phyloP scores from a whole-genome alignment of 2,329 filamentous ascomycete genomes.

The Clonostachys rosea region DNA sequence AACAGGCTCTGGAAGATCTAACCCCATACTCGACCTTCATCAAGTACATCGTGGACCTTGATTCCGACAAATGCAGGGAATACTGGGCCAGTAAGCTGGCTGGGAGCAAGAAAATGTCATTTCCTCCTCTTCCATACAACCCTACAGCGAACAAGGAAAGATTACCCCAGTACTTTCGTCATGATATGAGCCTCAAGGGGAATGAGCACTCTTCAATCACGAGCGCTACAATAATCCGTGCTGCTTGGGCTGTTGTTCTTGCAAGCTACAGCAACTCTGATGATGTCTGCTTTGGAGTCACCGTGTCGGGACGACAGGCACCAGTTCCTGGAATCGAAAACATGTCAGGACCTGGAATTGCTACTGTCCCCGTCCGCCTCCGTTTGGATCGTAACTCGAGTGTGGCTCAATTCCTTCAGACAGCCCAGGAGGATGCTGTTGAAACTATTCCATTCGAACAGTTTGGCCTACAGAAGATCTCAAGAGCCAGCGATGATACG shows the following conservation, averaged over 20 bases:
- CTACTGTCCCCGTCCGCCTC: background rate
- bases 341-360: background rate
- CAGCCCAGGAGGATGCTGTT: slow-evolving; percentile 13
- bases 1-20: background rate
- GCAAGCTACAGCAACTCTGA: background rate
- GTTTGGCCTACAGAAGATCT: slow-evolving; percentile 4
- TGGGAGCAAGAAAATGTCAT: background rate
- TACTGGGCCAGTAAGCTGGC: background rate
- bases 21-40: background rate
- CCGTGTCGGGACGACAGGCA: background rate
- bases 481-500: slow-evolving; percentile 2
- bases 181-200: background rate
- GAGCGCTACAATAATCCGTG: slow-evolving; percentile 7
- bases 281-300: background rate
- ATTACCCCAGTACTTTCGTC: background rate
- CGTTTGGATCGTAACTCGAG: background rate
- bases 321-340: background rate
- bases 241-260: background rate
- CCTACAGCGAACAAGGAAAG: background rate
- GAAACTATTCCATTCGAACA: slow-evolving; percentile 3
- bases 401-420: slow-evolving; percentile 5
- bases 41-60: background rate
- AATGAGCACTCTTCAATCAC: slow-evolving; percentile 2
- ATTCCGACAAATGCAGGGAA: background rate
- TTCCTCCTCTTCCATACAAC: background rate